Evolutionary conservation across 1,139 yeast genomes (phyloP).

Genomic region (Trichomonascaceae sp.): DNA sequence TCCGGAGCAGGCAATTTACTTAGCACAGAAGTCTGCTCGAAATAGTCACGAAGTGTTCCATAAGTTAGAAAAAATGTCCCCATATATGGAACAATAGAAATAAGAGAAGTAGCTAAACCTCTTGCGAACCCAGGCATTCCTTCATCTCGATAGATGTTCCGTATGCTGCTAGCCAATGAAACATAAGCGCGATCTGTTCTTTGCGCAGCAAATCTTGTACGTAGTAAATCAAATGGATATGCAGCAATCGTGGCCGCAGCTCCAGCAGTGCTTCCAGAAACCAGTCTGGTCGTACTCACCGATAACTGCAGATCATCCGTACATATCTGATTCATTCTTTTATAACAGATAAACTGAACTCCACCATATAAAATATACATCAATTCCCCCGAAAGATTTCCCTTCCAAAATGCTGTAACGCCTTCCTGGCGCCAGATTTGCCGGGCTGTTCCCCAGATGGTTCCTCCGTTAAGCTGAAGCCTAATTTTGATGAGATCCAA

Average conservation of each 20-base stretch:
- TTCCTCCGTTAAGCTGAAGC: conserved; percentile 53
- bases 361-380: conserved; percentile 85
- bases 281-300: conserved; percentile 28
- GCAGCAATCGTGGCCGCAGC: conserved; percentile 62
- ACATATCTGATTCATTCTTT: conserved; percentile 45
- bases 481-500: conserved; percentile 84
- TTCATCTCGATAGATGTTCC: conserved; percentile 40
- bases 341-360: conserved; percentile 70
- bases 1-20: conserved; percentile 38
- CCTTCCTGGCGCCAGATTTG: conserved; percentile 48
- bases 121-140: conserved; percentile 56
- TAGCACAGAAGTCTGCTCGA: conserved; percentile 7
- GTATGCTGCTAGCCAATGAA: conserved; percentile 31
- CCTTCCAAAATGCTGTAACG: conserved; percentile 77
- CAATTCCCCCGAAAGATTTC: conserved; percentile 85
- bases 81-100: conserved; percentile 59
- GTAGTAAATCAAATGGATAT: conserved; percentile 80
- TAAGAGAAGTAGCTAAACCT: conserved; percentile 58
- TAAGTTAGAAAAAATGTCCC: conserved; percentile 68
- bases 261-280: conserved; percentile 78
- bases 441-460: conserved; percentile 32
- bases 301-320: conserved; percentile 41
- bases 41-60: conserved; percentile 31
- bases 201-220: conserved; percentile 69
- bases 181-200: conserved; percentile 31